Conservation (phyloP, 75 land plant species). For the Selaginella moellendorffii region DNA sequence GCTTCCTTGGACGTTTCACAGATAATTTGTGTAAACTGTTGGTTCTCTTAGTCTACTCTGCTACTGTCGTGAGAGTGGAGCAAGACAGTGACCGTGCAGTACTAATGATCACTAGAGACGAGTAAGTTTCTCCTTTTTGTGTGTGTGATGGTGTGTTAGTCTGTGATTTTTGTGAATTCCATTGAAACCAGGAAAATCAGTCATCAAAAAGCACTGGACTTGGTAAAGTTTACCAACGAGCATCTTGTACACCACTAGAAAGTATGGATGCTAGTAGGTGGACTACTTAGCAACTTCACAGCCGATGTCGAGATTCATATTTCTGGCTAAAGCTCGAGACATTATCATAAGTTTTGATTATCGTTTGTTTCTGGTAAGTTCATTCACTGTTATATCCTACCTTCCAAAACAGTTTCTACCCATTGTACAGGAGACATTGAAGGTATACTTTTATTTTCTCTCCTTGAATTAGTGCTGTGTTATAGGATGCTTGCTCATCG, state of each 20-base stretch:
- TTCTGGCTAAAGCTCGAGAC: constrained; percentile 70
- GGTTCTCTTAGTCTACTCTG: background rate
- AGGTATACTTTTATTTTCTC: constrained; percentile 26
- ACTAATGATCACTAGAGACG: background rate
- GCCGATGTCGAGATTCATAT: constrained; percentile 85
- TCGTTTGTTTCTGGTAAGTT: constrained; percentile 29
- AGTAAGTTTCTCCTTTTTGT: background rate
- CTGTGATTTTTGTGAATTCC: no score
- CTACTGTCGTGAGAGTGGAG: background rate
- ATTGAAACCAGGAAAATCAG: background rate
- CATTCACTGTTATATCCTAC: constrained; percentile 28
- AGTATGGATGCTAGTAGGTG: constrained; percentile 47
- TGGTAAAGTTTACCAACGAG: constrained; percentile 43
- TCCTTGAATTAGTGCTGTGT: background rate
- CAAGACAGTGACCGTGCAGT: background rate
- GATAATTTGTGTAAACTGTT: background rate
- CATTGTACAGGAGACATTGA: constrained; percentile 60
- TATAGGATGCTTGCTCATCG: constrained; percentile 79
- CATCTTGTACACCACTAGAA: constrained; percentile 36
- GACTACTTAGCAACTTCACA: constrained; percentile 51
- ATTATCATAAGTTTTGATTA: constrained; percentile 48
- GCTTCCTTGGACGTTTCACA: background rate
- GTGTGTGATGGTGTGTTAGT: background rate
- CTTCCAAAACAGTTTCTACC: constrained; percentile 55
- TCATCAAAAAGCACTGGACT: constrained; percentile 25